phyloP scores from a whole-genome alignment of 139 green algal genomes.

The Spirogloea muscicola region DNA sequence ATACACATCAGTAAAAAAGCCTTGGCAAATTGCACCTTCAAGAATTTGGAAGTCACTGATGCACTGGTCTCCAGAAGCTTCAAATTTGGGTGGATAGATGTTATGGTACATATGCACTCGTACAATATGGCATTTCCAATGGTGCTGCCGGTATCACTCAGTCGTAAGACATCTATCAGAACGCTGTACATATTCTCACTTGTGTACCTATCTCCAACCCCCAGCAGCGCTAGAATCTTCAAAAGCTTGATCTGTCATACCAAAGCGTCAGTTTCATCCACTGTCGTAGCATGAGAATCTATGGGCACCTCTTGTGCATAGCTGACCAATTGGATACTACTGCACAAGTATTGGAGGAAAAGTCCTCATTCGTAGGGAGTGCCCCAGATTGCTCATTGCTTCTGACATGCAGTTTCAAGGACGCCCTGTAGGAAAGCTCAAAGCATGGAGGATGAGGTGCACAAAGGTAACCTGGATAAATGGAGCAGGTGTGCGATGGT shows the following conservation, averaged over 20 bases:
- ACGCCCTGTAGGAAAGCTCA: too few species aligned
- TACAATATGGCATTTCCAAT: slow-evolving; percentile 81
- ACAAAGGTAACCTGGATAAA: slow-evolving; percentile 98
- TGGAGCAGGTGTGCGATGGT: slow-evolving; percentile 89
- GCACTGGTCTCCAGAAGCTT: slow-evolving; percentile 72
- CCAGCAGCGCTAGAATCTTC: slow-evolving; percentile 79
- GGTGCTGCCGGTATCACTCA: slow-evolving; percentile 27
- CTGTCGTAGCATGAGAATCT: too few species aligned
- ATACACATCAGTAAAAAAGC: too few species aligned
- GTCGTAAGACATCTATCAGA: slow-evolving; percentile 58
- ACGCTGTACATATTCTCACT: slow-evolving; percentile 84
- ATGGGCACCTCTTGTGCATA: too few species aligned
- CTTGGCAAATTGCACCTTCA: too few species aligned
- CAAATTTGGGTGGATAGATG: slow-evolving; percentile 81
- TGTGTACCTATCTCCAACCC: slow-evolving; percentile 65
- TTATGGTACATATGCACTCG: slow-evolving; percentile 82
- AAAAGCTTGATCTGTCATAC: slow-evolving; percentile 88
- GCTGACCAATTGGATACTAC: too few species aligned
- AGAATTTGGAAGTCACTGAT: slow-evolving; percentile 70
- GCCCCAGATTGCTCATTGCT: too few species aligned
- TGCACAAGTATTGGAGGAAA: too few species aligned
- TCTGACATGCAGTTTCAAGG: too few species aligned
- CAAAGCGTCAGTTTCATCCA: too few species aligned
- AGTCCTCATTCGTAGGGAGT: too few species aligned
- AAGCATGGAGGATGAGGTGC: too few species aligned